A percentile compares a stretch with the other conserved stretches of the same genome.
Conservation (phyloP, 2,329 filamentous ascomycete genomes). For the Trichophyton schoenleinii region DNA sequence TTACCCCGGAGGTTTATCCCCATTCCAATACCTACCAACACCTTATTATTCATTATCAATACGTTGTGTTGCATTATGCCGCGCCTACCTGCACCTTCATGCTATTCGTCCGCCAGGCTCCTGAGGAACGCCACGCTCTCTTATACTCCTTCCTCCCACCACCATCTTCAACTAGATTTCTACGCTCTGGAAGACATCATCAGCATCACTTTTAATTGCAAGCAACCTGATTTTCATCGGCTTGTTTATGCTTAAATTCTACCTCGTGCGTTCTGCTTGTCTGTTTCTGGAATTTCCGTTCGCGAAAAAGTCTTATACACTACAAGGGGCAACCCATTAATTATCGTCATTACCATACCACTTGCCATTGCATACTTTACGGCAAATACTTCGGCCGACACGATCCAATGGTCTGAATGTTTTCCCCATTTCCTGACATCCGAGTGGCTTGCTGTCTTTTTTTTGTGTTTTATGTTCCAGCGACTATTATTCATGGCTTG, state of each 20-base stretch:
- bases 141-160: background rate
- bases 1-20: background rate
- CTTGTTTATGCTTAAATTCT: background rate
- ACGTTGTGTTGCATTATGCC: background rate
- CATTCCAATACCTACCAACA: background rate
- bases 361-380: conserved; percentile 6
- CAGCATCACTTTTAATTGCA: background rate
- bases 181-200: background rate
- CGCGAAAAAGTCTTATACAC: conserved; percentile 16
- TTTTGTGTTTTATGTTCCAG: conserved; percentile 3
- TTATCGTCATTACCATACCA: conserved; percentile 14
- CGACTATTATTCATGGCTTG: conserved; percentile 2
- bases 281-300: conserved; percentile 3
- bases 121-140: background rate
- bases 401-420: background rate
- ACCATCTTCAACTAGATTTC: background rate
- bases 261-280: background rate
- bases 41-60: background rate
- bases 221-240: background rate
- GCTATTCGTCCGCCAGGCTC: background rate
- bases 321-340: conserved; percentile 26
- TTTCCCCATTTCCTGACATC: conserved; percentile 8
- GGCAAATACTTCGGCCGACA: background rate
- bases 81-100: background rate
- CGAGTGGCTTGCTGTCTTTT: conserved; percentile 10